Base-by-base conservation (phyloP, 2,329 filamentous ascomycete genomes). In the Cadophora luteo-olivacea region DNA sequence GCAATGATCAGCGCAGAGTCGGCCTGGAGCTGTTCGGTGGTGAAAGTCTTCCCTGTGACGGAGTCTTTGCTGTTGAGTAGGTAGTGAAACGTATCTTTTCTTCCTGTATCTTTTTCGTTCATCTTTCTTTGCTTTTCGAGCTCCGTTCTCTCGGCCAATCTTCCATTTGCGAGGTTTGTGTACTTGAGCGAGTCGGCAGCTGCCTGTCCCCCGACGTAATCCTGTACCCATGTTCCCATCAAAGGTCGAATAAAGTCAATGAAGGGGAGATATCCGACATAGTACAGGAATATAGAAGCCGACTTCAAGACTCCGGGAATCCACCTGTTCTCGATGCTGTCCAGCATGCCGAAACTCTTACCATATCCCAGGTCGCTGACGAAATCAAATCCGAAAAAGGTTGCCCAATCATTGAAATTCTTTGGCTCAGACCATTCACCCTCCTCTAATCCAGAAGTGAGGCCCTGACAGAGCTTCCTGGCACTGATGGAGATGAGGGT, bases 281-380 rank as follows among this genome's bases (percentile, higher is more conserved):
- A 69, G 58, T 71, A 71, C 16, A 71, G 33, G 38, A 71, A 71
- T 7, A 55, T 36, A 24, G 65, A 68, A 54, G 69, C 67, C 25
- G 38, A 58, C 19, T 71, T 68, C 19, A 71, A 51, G 3, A 68
- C 61, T 7, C 55, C 57, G n/a, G 67, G 69, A 25, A 71, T 58
- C 69, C 67, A 69, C 32, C 48, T 38, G 22, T 63, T 68, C 4
- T 68, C 69, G 8, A 69, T 48, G n/a, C 67, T 66, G 22, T 70
- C 69, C 22, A 81, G 68, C 67, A 75, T 77, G 6, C 73, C 75
- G 70, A 81, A 82, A 4, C 79, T 77, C 65, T 81, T 78, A 1
- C 81, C 82, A 69, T 83, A 84, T 0, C 81, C 78, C 45, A 84
- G 76, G 67, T 83, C 81, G 29, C 80, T 80, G 41, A 81, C 77